Evolutionary conservation across 2,329 filamentous ascomycete genomes (phyloP).

Genomic region (Penicillium freii): DNA sequence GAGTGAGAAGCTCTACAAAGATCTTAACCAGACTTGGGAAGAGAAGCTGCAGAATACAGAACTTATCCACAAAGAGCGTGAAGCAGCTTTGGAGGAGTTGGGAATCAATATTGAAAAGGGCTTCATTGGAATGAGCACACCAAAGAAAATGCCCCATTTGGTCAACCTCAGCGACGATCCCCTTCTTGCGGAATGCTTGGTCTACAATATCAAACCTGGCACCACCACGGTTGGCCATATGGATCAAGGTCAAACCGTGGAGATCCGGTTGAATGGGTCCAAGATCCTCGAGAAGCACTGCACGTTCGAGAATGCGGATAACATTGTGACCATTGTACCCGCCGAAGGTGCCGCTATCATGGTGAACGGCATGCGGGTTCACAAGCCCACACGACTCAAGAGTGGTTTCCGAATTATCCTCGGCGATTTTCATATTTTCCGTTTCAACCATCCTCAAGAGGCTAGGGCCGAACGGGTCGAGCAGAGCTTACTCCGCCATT

Average conservation of each 20-base stretch:
- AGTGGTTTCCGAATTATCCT: constrained; percentile 94
- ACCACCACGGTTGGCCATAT: constrained; percentile 93
- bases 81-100: constrained; percentile 89
- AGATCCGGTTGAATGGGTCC: constrained; percentile 90
- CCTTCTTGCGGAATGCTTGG: constrained; percentile 87
- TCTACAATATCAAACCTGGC: constrained; percentile 97
- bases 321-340: constrained; percentile 86
- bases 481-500: constrained; percentile 82
- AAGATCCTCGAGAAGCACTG: constrained; percentile 93
- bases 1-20: constrained; percentile 91
- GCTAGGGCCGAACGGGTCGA: constrained; percentile 88
- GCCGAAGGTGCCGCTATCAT: constrained; percentile 93
- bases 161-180: constrained; percentile 97
- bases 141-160: constrained; percentile 98
- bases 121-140: constrained; percentile 89
- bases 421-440: constrained; percentile 97
- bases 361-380: constrained; percentile 91
- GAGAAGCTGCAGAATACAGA: constrained; percentile 93
- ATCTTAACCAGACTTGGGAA: constrained; percentile 98
- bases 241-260: constrained; percentile 76
- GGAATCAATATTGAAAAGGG: constrained; percentile 99
- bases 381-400: constrained; percentile 78
- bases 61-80: constrained; percentile 94
- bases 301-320: constrained; percentile 88
- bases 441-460: constrained; percentile 97